Evolutionary conservation across 192 early-diverging fungal species (phyloP).

Genomic region (Coemansia erecta): DNA sequence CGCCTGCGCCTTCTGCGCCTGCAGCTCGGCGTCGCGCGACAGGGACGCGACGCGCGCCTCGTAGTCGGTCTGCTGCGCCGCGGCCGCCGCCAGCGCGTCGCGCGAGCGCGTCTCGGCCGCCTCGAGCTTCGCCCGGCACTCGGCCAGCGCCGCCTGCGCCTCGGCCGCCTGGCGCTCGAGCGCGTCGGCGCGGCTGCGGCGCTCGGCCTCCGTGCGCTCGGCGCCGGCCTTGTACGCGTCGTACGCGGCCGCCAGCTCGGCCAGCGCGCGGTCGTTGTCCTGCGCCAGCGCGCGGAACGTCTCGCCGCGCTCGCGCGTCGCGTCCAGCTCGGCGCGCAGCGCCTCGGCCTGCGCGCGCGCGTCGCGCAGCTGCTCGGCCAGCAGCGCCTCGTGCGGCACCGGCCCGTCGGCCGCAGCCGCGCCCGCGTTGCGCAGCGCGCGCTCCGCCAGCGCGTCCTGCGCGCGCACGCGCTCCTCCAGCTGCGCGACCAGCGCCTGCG

Average conservation of each 20-base stretch:
- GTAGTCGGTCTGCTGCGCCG: constrained; percentile 40
- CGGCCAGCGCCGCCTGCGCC: constrained; percentile 27
- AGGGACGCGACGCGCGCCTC: constrained; percentile 25
- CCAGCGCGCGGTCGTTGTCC: constrained; percentile 62
- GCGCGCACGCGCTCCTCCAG: constrained; percentile 52
- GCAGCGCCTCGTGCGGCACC: constrained; percentile 43
- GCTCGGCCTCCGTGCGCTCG: constrained; percentile 35
- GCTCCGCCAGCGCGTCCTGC: constrained; percentile 52
- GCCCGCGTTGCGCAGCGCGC: constrained; percentile 34
- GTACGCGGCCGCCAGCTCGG: constrained; percentile 63
- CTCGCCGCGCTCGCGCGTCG: constrained; percentile 34
- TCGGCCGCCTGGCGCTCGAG: constrained; percentile 32
- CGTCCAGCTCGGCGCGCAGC: constrained; percentile 43
- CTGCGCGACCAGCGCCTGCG: constrained; percentile 22
- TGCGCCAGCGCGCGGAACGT: constrained; percentile 48
- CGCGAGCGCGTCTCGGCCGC: constrained; percentile 23
- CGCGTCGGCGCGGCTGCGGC: constrained; percentile 17
- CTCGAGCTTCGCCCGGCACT: constrained; percentile 17
- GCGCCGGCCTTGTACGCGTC: constrained; percentile 65
- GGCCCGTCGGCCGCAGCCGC: constrained; percentile 28
- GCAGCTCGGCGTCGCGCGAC: constrained; percentile 17
- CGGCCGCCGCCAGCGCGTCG: constrained; percentile 51
- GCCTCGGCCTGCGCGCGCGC: constrained; percentile 57
- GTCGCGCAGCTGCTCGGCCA: constrained; percentile 53
- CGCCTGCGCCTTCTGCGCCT: constrained; percentile 28